Evolutionary conservation across 2,329 filamentous ascomycete species (phyloP).

Genomic region (Colletotrichum echinochloae): DNA sequence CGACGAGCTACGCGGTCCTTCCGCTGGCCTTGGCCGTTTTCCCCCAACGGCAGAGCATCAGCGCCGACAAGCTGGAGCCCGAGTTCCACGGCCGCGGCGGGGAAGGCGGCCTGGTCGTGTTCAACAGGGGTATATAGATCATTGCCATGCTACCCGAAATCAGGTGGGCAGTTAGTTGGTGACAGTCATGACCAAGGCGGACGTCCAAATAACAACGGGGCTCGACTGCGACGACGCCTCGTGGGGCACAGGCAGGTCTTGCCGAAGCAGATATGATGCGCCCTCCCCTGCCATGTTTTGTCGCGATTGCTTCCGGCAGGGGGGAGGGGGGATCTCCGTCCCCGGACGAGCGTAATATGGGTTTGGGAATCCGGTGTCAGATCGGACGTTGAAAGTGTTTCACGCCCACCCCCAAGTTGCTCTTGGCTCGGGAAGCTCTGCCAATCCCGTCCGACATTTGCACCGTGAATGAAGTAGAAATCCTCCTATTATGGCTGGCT

Average conservation of each 20-base stretch:
- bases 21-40: slow-evolving; percentile 92
- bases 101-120: slow-evolving; percentile 86
- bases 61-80: slow-evolving; percentile 80
- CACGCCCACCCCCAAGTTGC: slow-evolving; percentile 18
- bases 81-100: slow-evolving; percentile 89
- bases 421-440: slow-evolving; percentile 20
- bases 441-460: slow-evolving; percentile 6
- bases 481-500: not conserved
- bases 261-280: slow-evolving; percentile 13
- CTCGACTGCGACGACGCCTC: slow-evolving; percentile 5
- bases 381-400: slow-evolving; percentile 32
- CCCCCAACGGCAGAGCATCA: slow-evolving; percentile 88
- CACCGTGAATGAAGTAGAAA: slow-evolving; percentile 4
- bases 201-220: not conserved
- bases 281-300: not conserved
- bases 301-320: slow-evolving; percentile 15
- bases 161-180: slow-evolving; percentile 10
- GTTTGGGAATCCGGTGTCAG: slow-evolving; percentile 31
- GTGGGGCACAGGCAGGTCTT: slow-evolving; percentile 2
- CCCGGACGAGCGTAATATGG: slow-evolving; percentile 13
- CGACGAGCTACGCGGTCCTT: slow-evolving; percentile 87
- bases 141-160: not conserved
- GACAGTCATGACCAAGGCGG: slow-evolving; percentile 1
- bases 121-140: slow-evolving; percentile 88
- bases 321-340: slow-evolving; percentile 11